phyloP scores from a whole-genome alignment of 192 early-diverging fungal species.

The Linnemannia hyalina region DNA sequence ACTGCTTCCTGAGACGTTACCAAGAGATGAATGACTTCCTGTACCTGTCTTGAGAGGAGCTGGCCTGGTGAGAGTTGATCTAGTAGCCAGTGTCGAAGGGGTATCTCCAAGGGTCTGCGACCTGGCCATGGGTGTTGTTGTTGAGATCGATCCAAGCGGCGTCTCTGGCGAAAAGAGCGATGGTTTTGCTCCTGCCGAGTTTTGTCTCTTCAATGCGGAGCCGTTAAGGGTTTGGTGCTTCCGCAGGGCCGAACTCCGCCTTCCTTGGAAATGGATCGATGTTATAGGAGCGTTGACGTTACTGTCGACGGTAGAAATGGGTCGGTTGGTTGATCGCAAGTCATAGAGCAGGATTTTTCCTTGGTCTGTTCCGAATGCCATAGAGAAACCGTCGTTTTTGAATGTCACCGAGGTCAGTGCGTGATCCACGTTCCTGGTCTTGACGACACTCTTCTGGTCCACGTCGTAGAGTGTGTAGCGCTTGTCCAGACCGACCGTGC shows the following conservation, averaged over 20 bases:
- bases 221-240: constrained; percentile 39
- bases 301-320: constrained; percentile 47
- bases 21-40: constrained; percentile 14
- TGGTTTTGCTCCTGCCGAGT: constrained; percentile 24
- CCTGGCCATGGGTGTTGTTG: background rate
- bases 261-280: constrained; percentile 41
- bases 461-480: constrained; percentile 59
- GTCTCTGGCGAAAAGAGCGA: background rate
- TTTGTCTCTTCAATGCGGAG: constrained; percentile 35
- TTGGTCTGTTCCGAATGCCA: constrained; percentile 57
- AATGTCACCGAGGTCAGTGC: constrained; percentile 56
- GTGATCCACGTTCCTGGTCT: constrained; percentile 49
- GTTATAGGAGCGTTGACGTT: constrained; percentile 36
- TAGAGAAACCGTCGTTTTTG: constrained; percentile 56
- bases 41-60: constrained; percentile 22
- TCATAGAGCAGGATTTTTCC: constrained; percentile 61
- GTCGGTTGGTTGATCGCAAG: constrained; percentile 49
- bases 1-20: background rate
- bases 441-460: constrained; percentile 55
- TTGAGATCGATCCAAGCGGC: background rate
- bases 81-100: background rate
- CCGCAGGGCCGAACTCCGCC: constrained; percentile 6
- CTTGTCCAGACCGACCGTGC: constrained; percentile 56
- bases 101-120: background rate
- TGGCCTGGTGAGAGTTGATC: constrained; percentile 12